A percentile compares a stretch with the other conserved stretches of the same genome.
These are phyloP conservation scores for Thalia dealbata DNA, from an alignment of 176 grass and related monocot species.

Conservation along the genomic window DNA sequence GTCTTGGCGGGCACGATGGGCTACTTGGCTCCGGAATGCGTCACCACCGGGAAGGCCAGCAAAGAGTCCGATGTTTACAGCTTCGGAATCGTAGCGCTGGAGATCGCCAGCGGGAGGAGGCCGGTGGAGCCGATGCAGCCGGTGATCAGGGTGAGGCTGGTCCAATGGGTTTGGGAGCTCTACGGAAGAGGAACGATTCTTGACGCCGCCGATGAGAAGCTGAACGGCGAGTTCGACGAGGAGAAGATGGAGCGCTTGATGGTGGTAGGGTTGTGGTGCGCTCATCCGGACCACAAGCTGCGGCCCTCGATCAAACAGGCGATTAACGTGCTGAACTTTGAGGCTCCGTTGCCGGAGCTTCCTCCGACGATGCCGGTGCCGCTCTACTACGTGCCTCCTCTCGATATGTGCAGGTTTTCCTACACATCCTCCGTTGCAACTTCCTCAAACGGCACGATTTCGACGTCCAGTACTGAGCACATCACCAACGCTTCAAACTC, in stretches of 20 bases:
- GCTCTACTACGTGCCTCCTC: constrained; percentile 26
- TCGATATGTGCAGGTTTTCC: not conserved
- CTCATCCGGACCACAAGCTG: constrained; percentile 30
- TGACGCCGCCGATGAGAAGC: constrained; percentile 22
- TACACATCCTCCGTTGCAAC: not conserved
- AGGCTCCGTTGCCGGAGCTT: constrained; percentile 28
- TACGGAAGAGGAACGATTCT: constrained; percentile 25
- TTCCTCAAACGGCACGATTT: not conserved
- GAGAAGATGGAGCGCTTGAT: constrained; percentile 33
- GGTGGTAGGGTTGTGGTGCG: constrained; percentile 51
- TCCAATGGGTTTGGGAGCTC: constrained; percentile 33
- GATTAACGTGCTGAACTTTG: constrained; percentile 27
- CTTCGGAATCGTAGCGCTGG: constrained; percentile 44
- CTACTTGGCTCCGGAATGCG: constrained; percentile 54
- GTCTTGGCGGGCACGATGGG: constrained; percentile 60
- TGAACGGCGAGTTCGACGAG: constrained; percentile 23
- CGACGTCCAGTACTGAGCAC: too few species aligned
- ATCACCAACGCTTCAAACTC: too few species aligned
- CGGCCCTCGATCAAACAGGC: constrained; percentile 36
- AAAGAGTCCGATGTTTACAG: constrained; percentile 68
- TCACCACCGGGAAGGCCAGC: constrained; percentile 52
- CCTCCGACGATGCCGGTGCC: constrained; percentile 52
- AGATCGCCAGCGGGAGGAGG: constrained; percentile 43
- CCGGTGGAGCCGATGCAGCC: constrained; percentile 14
- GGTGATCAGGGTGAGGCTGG: constrained; percentile 16